phyloP scores from a whole-genome alignment of 495 filamentous ascomycete species.

The Parathielavia hyrcaniae region DNA sequence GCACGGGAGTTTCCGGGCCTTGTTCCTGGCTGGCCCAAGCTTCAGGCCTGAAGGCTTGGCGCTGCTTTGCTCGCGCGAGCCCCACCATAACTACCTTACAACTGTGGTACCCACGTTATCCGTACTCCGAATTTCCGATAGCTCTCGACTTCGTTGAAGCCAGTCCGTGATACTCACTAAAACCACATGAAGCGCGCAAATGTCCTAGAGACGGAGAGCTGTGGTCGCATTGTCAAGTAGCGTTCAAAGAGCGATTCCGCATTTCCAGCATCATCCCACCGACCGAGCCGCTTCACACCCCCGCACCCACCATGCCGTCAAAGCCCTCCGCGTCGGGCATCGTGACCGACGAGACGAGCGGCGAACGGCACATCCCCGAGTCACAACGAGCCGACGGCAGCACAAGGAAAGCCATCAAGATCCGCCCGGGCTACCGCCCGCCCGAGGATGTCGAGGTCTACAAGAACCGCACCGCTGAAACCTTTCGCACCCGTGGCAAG shows the following conservation, averaged over 20 bases:
- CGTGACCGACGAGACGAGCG: conserved; percentile 59
- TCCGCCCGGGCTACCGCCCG: conserved; percentile 86
- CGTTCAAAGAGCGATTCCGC: background rate
- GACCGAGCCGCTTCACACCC: background rate
- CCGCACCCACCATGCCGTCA: conserved; percentile 40
- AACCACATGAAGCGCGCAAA: background rate
- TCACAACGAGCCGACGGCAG: conserved; percentile 82
- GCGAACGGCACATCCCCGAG: conserved; percentile 81
- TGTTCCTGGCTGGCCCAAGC: conserved; percentile 38
- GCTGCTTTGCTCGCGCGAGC: background rate
- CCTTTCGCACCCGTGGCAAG: conserved; percentile 73
- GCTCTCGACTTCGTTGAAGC: background rate
- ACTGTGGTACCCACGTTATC: no score
- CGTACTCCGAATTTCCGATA: no score
- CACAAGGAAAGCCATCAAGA: conserved; percentile 81
- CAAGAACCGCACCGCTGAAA: conserved; percentile 83
- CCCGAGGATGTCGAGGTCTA: conserved; percentile 96
- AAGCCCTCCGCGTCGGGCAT: conserved; percentile 62
- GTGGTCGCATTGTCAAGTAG: background rate
- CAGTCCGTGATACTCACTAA: no score
- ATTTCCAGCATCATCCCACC: no score
- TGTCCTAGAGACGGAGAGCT: background rate
- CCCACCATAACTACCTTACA: no score
- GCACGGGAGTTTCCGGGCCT: conserved; percentile 30
- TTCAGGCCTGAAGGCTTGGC: conserved; percentile 18